Evolutionary conservation across 306 rosid species (phyloP), one percentile per base, ranked within the genome.

Genomic region (Ormosia emarginata): DNA sequence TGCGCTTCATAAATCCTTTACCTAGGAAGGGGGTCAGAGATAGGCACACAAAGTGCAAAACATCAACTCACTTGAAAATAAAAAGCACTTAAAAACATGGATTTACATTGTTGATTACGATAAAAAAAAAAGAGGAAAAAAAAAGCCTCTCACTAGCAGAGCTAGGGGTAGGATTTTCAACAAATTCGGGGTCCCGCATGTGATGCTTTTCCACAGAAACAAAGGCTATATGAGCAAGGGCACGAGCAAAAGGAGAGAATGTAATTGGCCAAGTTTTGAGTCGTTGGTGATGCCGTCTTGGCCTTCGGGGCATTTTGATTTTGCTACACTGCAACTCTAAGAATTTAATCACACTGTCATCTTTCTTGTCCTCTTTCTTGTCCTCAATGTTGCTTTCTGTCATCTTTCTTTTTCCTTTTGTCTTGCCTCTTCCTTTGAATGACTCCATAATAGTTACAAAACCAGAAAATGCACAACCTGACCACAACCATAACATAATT

Each of bases 221-320:
- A 59, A 87, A 83, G 46, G 74, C 74, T 64, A 85, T 59, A 24
- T 44, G 86, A 71, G 92, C 92, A 8, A 84, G 78, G 49, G 87
- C 81, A 71, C 92, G 92, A 67, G 90, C 80, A 77, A 93, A 93
- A 40, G 90, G 82, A 57, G 94, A 90, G 73, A 94, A 94, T 3
- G 92, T 88, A 63, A 89, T 15, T 12, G 97, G 97, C 74, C 49
- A 86, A 78, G 82, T 43, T 46, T 65, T 90, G 68, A 46, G 43
- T 32, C 41, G 67, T 70, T 44, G 84, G 34, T 65, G 29, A 17
- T 49, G 82, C 81, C 88, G 77, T 49, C 70, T 83, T 0, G 90
- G 90, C 78, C 66, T 90, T 47, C 87, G 78, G 12, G 92, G 88
- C 93, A 90, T 93, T 84, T 75, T 37, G 11, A 50, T 39, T 43